These are phyloP conservation scores for Tetrahymena malaccensis DNA, from an alignment of 73 alveolate genomes.

Conservation along the genomic window DNA sequence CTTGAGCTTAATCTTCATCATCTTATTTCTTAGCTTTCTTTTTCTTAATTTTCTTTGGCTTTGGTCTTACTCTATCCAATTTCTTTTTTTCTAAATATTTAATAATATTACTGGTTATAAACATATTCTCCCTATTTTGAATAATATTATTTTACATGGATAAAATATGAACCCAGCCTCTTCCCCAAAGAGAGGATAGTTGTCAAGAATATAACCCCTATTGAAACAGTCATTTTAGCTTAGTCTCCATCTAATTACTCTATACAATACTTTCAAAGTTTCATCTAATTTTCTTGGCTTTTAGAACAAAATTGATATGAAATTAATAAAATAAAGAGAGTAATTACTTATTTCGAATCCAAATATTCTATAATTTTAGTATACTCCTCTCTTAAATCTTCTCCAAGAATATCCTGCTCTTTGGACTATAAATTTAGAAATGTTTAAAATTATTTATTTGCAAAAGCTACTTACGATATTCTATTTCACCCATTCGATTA, in stretches of 20 bases:
- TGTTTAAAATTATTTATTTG: neutral
- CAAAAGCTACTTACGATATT: neutral
- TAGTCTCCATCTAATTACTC: conserved; percentile 36
- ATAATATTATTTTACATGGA: conserved; percentile 4
- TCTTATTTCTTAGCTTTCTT: conserved; percentile 38
- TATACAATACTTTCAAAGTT: conserved; percentile 14
- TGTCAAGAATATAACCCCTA: conserved; percentile 88
- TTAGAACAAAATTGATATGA: neutral
- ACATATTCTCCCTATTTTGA: neutral
- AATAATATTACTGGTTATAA: neutral
- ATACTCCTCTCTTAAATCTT: neutral
- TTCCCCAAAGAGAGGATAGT: conserved; percentile 58
- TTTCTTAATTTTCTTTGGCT: conserved; percentile 64
- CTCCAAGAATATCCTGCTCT: neutral
- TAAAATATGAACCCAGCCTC: conserved; percentile 15
- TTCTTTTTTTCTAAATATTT: neutral
- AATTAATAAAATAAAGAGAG: no score
- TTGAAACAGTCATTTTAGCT: conserved; percentile 65
- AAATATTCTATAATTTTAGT: neutral
- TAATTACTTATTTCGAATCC: neutral
- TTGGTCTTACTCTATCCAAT: neutral
- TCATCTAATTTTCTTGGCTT: conserved; percentile 8
- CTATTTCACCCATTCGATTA: conserved; percentile 35
- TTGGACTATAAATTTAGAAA: neutral
- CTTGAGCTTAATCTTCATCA: conserved; percentile 33